Percentiles rank a stretch among this genome's conserved stretches.
Conservation (phyloP, 2,329 filamentous ascomycete genomes). For the Onygenales sp. region DNA sequence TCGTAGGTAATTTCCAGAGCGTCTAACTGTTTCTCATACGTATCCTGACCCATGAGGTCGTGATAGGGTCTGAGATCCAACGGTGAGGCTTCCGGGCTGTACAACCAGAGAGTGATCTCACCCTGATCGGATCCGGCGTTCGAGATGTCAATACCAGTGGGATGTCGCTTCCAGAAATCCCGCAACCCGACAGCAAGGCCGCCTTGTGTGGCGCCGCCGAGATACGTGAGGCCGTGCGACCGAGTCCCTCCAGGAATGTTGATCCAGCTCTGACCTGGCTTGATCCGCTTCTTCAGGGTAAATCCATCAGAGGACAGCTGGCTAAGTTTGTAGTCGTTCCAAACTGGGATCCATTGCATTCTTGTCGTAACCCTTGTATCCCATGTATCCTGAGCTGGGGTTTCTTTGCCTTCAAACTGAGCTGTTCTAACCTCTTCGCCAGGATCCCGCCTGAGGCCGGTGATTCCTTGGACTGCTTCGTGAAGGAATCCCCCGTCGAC, state of each 20-base stretch:
- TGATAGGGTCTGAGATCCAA: constrained; percentile 51
- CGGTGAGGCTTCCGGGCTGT: constrained; percentile 47
- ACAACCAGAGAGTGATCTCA: constrained; percentile 51
- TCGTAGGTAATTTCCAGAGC: constrained; percentile 56
- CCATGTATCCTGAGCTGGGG: constrained; percentile 39
- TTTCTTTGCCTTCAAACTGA: constrained; percentile 41
- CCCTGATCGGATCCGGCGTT: constrained; percentile 42
- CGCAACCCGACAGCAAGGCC: constrained; percentile 50
- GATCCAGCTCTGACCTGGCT: constrained; percentile 48
- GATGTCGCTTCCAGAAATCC: constrained; percentile 57
- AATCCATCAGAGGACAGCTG: constrained; percentile 54
- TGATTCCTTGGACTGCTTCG: constrained; percentile 52
- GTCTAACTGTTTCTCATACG: constrained; percentile 49
- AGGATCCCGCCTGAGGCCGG: constrained; percentile 49
- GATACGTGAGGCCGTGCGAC: constrained; percentile 48
- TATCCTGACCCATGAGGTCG: constrained; percentile 47
- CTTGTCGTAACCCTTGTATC: constrained; percentile 36
- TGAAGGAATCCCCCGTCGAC: constrained; percentile 46
- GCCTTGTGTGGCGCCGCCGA: constrained; percentile 48
- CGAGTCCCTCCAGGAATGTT: constrained; percentile 49
- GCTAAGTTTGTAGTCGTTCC: constrained; percentile 48
- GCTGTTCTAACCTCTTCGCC: constrained; percentile 39
- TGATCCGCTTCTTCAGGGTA: constrained; percentile 51
- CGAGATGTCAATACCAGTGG: constrained; percentile 47
- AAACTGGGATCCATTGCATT: constrained; percentile 49